Base-by-base conservation (phyloP, 495 filamentous ascomycete species). In the Penicillium bovifimosum region DNA sequence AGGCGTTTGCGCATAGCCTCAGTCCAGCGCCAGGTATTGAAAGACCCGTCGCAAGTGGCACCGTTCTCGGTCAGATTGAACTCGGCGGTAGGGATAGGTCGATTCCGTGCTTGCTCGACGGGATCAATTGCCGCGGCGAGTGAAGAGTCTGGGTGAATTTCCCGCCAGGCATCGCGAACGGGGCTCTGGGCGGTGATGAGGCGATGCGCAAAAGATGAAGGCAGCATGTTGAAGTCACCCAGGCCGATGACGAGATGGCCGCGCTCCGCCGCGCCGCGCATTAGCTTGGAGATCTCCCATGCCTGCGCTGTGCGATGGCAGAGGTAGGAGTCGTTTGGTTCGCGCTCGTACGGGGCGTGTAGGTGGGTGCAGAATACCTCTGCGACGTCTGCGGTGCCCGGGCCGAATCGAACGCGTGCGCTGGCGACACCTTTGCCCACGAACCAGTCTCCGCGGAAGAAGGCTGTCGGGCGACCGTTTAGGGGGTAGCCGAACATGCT, bases 321-420 rank as follows among this genome's bases (percentile, higher is more conserved):
- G 18, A 90, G 62, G 64, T 97, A 96, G 20, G 87, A 90, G 63
- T 96, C 90, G 53, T 90, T 68, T 17, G 80, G 83, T 62, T 89
- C 82, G 38, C 76, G 72, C 63, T 93, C 87, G 65, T 98, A 97
- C 3, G 90, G 90, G 9, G 93, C 87, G 64, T 97, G 93, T 5
- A 96, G 78, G 76, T 95, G 90, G 20, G 93, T 98, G 64, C 88
- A 92, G 68, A 98, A 97, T 1, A 97, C 90, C 63, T 97, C 92
- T 3, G 71, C 74, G n/a, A 93, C 73, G 58, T 91, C 86, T 54
- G 82, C 78, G 16, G 64, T 63, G 0, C 70, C 79, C 5, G 82
- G 73, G 1, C 91, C 90, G 52, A 85, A 86, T 10, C 88, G 76
- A 42, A 97, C 86, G 46, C 81, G 76, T 6, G 92, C 92, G 62